Conservation (phyloP, 768 basidiomycete genomes). For the Suillus subaureus region DNA sequence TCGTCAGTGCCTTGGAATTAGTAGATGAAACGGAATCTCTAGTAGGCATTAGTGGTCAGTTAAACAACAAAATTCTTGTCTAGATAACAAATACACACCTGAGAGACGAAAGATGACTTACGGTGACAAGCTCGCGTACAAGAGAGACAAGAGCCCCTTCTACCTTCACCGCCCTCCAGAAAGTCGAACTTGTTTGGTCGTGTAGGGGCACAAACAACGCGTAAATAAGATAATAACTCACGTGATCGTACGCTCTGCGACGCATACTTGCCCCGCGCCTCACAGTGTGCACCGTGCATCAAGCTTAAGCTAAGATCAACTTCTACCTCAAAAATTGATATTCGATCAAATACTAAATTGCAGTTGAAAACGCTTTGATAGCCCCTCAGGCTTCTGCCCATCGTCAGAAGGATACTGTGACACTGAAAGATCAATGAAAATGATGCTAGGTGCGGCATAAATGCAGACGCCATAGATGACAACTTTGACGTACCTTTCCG, state of each 20-base stretch:
- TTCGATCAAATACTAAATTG: background rate
- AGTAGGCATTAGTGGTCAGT: background rate
- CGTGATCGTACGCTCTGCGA: background rate
- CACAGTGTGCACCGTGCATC: background rate
- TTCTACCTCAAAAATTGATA: background rate
- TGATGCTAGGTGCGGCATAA: background rate
- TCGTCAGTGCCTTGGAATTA: slow-evolving; percentile 27
- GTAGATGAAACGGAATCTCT: slow-evolving; percentile 20
- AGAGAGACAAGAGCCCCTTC: slow-evolving; percentile 19
- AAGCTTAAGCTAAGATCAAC: no score
- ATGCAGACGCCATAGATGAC: background rate
- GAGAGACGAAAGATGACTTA: slow-evolving; percentile 28
- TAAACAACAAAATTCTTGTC: background rate
- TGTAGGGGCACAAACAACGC: slow-evolving; percentile 33
- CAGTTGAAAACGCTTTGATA: background rate
- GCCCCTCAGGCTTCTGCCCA: background rate
- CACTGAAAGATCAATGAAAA: background rate
- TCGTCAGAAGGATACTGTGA: background rate
- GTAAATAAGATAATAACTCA: slow-evolving; percentile 31
- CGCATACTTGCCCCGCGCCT: background rate
- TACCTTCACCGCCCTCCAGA: slow-evolving; percentile 13
- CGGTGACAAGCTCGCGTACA: slow-evolving; percentile 23
- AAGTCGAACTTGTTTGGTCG: slow-evolving; percentile 37
- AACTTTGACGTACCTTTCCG: no score
- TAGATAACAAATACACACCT: slow-evolving; percentile 19